phyloP scores from a whole-genome alignment of 2,329 filamentous ascomycete genomes.

The Fusarium mexicanum region DNA sequence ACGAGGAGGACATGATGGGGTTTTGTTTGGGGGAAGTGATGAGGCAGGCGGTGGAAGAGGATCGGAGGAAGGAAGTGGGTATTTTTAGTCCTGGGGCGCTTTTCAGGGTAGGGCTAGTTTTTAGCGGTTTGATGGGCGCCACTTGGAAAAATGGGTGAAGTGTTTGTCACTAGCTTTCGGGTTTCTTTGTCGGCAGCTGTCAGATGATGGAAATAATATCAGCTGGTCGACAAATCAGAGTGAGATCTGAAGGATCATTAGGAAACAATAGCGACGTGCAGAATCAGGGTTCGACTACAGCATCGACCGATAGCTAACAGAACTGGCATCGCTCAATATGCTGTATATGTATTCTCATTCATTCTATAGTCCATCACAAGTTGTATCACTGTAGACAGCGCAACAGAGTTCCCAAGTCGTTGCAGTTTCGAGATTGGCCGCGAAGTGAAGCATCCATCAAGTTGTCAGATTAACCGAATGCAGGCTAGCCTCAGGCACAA shows the following conservation, averaged over 20 bases:
- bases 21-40: not conserved
- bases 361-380: fast-evolving
- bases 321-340: fast-evolving
- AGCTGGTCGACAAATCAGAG: not conserved
- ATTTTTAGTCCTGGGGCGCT: slow-evolving; percentile 9
- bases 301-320: fast-evolving
- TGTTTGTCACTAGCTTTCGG: not conserved
- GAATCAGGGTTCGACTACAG: too few relatives aligned
- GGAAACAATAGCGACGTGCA: not conserved
- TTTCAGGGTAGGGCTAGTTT: slow-evolving; percentile 22
- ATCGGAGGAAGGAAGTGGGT: slow-evolving; percentile 24
- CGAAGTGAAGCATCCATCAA: not conserved
- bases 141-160: not conserved
- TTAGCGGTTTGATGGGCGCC: not conserved
- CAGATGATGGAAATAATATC: not conserved
- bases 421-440: not conserved
- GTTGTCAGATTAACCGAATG: not conserved
- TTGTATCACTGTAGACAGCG: too few relatives aligned
- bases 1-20: slow-evolving; percentile 6
- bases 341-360: fast-evolving
- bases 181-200: not conserved
- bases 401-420: not conserved
- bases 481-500: not conserved
- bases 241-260: fast-evolving
- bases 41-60: slow-evolving; percentile 18